Evolutionary conservation across 768 basidiomycete genomes (phyloP).

Genomic region (Mycena kentingensis): DNA sequence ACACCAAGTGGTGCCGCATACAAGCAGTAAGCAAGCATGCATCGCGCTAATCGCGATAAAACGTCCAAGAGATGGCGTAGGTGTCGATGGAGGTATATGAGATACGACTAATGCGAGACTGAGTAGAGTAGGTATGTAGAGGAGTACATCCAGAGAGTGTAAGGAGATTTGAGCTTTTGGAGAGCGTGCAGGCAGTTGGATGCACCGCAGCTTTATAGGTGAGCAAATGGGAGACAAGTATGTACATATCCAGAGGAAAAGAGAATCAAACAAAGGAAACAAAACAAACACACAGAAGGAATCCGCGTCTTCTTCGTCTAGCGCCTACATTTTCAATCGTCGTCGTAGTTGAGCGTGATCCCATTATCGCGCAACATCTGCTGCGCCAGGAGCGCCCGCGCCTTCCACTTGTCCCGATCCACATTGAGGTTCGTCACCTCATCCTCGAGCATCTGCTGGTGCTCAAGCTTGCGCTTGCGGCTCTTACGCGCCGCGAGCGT

Average conservation of each 20-base stretch:
- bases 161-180: too few species aligned
- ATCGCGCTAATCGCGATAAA: too few species aligned
- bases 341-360: slow-evolving; percentile 5
- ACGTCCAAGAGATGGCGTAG: too few species aligned
- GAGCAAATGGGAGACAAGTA: not conserved
- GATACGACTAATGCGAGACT: too few species aligned
- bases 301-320: not conserved
- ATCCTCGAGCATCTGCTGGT: slow-evolving; percentile 57
- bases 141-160: too few species aligned
- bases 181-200: not conserved
- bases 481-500: slow-evolving; percentile 69
- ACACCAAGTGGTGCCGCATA: too few species aligned
- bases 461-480: slow-evolving; percentile 66
- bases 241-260: not conserved
- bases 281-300: not conserved
- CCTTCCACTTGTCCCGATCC: slow-evolving; percentile 10
- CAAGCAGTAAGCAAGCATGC: too few species aligned
- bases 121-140: too few species aligned
- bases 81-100: too few species aligned
- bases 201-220: not conserved
- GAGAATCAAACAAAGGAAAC: not conserved
- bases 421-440: slow-evolving; percentile 30
- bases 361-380: slow-evolving; percentile 9
- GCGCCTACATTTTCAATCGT: too few species aligned
- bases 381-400: slow-evolving; percentile 11